Evolutionary conservation across 169 alveolate genomes (phyloP).

Genomic region (Eimeria tenella): DNA sequence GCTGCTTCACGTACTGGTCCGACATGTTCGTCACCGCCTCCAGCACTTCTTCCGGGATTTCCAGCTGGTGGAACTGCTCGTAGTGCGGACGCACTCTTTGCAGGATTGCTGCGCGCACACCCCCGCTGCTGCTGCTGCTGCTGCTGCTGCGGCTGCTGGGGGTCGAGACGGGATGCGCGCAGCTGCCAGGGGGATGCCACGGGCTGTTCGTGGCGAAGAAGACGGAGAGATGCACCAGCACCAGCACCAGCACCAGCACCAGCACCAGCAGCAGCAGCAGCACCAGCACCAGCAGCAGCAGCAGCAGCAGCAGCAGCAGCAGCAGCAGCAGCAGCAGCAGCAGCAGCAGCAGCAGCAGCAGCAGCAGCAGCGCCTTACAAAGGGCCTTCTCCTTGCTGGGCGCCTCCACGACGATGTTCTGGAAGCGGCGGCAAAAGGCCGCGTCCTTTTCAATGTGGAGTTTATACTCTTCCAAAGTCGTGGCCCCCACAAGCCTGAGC

Average conservation of each 20-base stretch:
- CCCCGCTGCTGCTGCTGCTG: not conserved
- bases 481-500: conserved; percentile 89
- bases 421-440: conserved; percentile 94
- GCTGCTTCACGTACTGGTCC: conserved; percentile 88
- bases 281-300: not conserved
- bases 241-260: too few relatives aligned
- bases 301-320: too few relatives aligned
- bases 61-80: conserved; percentile 87
- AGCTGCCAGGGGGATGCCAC: too few relatives aligned
- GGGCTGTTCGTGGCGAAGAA: too few relatives aligned
- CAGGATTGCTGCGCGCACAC: conserved; percentile 39
- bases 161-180: too few relatives aligned
- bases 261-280: too few relatives aligned
- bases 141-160: too few relatives aligned
- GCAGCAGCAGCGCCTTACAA: conserved; percentile 30
- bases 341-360: too few relatives aligned
- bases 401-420: conserved; percentile 90
- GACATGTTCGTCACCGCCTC: conserved; percentile 87
- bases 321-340: too few relatives aligned
- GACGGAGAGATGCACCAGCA: not conserved
- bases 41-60: conserved; percentile 88
- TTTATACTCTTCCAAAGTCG: conserved; percentile 92
- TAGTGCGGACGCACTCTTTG: conserved; percentile 80
- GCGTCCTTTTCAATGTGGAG: conserved; percentile 92
- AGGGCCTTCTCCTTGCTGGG: conserved; percentile 90